Evolutionary conservation across 352 stramenopile species (phyloP).

Genomic region (Globisporangium apiculatum): DNA sequence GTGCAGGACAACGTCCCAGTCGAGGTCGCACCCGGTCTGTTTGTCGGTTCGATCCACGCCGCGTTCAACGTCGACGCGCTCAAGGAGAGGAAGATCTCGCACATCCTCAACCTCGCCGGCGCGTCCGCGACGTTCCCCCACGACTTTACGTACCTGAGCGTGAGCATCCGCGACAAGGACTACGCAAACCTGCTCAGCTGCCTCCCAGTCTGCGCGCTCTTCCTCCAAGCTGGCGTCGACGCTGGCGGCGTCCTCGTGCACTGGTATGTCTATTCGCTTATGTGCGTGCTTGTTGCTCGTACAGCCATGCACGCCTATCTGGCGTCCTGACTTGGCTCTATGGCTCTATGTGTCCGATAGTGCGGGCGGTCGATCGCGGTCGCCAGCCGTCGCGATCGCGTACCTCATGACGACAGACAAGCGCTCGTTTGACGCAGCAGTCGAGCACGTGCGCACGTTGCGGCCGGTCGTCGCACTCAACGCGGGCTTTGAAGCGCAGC

Average conservation of each 20-base stretch:
- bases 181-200: conserved; percentile 85
- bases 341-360: conserved; percentile 12
- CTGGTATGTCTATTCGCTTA: conserved; percentile 26
- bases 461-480: conserved; percentile 76
- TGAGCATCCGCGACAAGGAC: conserved; percentile 88
- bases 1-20: conserved; percentile 85
- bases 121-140: conserved; percentile 83
- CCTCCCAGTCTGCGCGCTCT: conserved; percentile 66
- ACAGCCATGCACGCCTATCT: background rate
- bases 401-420: conserved; percentile 76
- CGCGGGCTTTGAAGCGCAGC: conserved; percentile 77
- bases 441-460: conserved; percentile 37
- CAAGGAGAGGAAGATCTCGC: conserved; percentile 65
- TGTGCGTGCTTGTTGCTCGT: background rate
- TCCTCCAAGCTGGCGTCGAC: conserved; percentile 67
- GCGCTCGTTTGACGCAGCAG: conserved; percentile 40
- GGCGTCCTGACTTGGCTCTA: background rate
- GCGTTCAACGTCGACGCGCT: conserved; percentile 84
- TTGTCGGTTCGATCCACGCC: conserved; percentile 80
- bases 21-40: conserved; percentile 60
- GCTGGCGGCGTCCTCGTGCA: conserved; percentile 76
- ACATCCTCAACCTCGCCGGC: conserved; percentile 84
- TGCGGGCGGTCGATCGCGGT: conserved; percentile 74
- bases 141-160: conserved; percentile 85
- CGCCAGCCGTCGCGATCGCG: conserved; percentile 65